phyloP scores from a whole-genome alignment of 73 alveolate genomes.

The Blepharisma japonicum region DNA sequence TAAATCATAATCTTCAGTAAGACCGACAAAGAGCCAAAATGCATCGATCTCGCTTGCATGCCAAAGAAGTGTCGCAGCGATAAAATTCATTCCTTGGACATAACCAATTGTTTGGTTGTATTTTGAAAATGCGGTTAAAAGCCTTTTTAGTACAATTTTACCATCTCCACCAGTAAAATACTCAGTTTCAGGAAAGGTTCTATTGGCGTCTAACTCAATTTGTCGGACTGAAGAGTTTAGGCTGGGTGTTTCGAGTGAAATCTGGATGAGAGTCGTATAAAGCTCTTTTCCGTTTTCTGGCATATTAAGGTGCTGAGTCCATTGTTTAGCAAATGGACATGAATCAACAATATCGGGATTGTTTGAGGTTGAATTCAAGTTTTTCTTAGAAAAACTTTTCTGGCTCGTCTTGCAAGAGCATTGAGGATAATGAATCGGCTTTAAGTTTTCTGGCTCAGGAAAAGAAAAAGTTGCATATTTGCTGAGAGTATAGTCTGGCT shows the following conservation, averaged over 20 bases:
- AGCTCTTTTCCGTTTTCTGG: slow-evolving; percentile 7
- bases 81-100: slow-evolving; percentile 24
- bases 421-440: too few relatives aligned
- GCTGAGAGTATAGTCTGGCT: too few relatives aligned
- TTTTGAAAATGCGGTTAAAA: neutral
- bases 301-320: neutral
- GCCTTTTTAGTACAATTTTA: neutral
- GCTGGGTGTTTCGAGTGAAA: too few relatives aligned
- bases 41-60: slow-evolving; percentile 12
- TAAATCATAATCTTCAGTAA: slow-evolving; percentile 10
- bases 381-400: too few relatives aligned
- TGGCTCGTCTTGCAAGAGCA: too few relatives aligned
- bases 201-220: neutral
- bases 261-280: neutral
- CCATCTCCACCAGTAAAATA: slow-evolving; percentile 22
- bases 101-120: slow-evolving; percentile 12
- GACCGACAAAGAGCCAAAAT: slow-evolving; percentile 2
- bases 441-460: too few relatives aligned
- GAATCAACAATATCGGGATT: too few relatives aligned
- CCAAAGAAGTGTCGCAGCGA: slow-evolving; percentile 8
- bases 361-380: too few relatives aligned
- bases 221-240: neutral
- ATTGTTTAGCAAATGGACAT: slow-evolving; percentile 11
- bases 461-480: too few relatives aligned
- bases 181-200: slow-evolving; percentile 19